phyloP scores from a whole-genome alignment of 805 yeast genomes.

The Saccharomycopsis malanga region DNA sequence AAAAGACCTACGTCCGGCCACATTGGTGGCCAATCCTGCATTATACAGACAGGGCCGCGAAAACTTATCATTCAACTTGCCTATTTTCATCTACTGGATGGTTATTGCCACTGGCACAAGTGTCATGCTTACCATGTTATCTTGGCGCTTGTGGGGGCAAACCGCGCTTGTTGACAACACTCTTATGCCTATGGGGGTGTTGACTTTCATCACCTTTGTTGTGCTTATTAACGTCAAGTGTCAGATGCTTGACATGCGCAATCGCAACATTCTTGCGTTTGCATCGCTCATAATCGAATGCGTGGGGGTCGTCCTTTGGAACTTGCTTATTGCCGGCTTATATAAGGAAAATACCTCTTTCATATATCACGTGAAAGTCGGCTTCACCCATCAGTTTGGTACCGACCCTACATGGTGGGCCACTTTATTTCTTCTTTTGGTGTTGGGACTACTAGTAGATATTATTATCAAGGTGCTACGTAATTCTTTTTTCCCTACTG shows the following conservation, averaged over 20 bases:
- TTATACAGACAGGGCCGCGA: conserved; percentile 71
- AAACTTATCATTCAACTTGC: conserved; percentile 66
- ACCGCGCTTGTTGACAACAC: conserved; percentile 64
- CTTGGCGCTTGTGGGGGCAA: conserved; percentile 66
- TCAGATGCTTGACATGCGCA: conserved; percentile 73
- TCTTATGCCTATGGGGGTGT: conserved; percentile 73
- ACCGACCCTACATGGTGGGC: conserved; percentile 85
- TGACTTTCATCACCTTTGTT: conserved; percentile 66
- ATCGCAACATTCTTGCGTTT: conserved; percentile 60
- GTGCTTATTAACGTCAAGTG: conserved; percentile 70
- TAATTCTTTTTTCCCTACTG: conserved; percentile 54
- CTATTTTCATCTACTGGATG: conserved; percentile 72
- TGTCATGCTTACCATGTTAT: conserved; percentile 58
- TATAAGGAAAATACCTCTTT: conserved; percentile 46
- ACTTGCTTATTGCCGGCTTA: conserved; percentile 64
- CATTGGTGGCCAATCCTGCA: conserved; percentile 87
- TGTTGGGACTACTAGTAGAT: conserved; percentile 62
- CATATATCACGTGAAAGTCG: conserved; percentile 66
- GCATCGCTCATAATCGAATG: conserved; percentile 63
- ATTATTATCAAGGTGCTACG: conserved; percentile 51
- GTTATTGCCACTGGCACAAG: conserved; percentile 67
- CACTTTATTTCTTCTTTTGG: conserved; percentile 46
- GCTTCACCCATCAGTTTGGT: conserved; percentile 69
- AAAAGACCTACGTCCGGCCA: conserved; percentile 81
- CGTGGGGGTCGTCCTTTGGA: conserved; percentile 85